Percentiles rank a stretch among this genome's conserved stretches.
phyloP scores from a whole-genome alignment of 768 basidiomycete genomes.

The Dentipellis fragilis region DNA sequence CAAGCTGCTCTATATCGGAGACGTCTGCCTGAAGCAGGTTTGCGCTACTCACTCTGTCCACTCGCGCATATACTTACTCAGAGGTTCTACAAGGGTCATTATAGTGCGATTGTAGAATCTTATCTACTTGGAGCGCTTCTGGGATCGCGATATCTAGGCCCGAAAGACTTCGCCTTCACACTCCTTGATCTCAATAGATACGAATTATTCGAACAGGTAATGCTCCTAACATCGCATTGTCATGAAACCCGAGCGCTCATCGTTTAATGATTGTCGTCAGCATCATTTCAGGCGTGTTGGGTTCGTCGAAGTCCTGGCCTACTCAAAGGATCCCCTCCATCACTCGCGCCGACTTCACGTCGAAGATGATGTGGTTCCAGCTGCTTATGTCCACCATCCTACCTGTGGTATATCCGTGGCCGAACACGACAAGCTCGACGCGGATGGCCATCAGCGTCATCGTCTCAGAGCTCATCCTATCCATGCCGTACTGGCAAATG shows the following conservation, averaged over 20 bases:
- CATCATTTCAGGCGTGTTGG: neutral
- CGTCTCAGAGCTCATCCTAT: neutral
- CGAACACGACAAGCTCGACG: too few species aligned
- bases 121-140: neutral
- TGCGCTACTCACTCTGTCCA: neutral
- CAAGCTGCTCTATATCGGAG: neutral
- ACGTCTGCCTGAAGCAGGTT: neutral
- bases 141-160: too few species aligned
- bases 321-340: neutral
- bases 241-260: too few species aligned
- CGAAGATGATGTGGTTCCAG: neutral
- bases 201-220: too few species aligned
- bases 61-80: neutral
- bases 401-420: too few species aligned
- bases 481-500: neutral
- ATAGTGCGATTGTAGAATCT: neutral
- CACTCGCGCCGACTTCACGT: neutral
- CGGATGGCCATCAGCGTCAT: neutral
- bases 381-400: neutral
- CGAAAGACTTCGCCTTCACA: too few species aligned
- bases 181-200: too few species aligned
- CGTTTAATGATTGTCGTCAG: neutral
- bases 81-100: neutral
- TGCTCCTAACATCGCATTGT: too few species aligned
- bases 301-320: neutral